Base-by-base conservation (phyloP, 768 basidiomycete species). In the Pleurotus salmoneostramineus region DNA sequence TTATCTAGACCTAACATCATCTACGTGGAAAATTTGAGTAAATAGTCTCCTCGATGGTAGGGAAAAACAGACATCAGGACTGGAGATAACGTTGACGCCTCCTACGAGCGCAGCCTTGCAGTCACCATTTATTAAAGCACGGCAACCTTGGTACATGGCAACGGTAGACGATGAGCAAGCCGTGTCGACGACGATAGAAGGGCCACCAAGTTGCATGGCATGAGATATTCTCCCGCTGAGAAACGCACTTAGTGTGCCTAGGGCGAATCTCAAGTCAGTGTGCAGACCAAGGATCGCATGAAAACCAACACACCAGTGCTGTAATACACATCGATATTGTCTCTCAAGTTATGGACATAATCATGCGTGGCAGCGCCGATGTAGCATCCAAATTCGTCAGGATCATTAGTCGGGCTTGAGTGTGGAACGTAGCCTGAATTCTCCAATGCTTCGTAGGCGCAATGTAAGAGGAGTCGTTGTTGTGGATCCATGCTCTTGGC, bases 401-500 rank as follows among this genome's bases (percentile, higher is more conserved):
- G 80, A 43, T 72, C 66, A 62, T 76, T 85, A 3, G 77, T 74
- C 4, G 75, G 69, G 0, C 84, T 84, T 1, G 80, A 74, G 51
- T 81, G 70, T 0, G 88, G 86, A 11, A 87, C 81, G 64, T 87
- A 90, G 0, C 89, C 89, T 3, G 88, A 79, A 60, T 83, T 77
- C 65, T 90, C 88, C 3, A 91, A 73, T 0, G 89, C 89, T 56
- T 87, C 79, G 56, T 88, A 81, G 4, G 84, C 85, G 3, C 81
- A 76, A 40, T 86, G 87, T 11, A 91, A 74, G 4, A 91, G 71
- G 35, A 91, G 62, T 4, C 89, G 79, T 61, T 89, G 88, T 61
- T 90, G 88, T 5, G 89, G 88, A 64, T 90, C 87, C 88, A 90
- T 90, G 66, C 75, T 82, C 59, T 73, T 81, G 10, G 89, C 88